Conservation (phyloP, 352 stramenopile species). For the Lagenidium sp. region DNA sequence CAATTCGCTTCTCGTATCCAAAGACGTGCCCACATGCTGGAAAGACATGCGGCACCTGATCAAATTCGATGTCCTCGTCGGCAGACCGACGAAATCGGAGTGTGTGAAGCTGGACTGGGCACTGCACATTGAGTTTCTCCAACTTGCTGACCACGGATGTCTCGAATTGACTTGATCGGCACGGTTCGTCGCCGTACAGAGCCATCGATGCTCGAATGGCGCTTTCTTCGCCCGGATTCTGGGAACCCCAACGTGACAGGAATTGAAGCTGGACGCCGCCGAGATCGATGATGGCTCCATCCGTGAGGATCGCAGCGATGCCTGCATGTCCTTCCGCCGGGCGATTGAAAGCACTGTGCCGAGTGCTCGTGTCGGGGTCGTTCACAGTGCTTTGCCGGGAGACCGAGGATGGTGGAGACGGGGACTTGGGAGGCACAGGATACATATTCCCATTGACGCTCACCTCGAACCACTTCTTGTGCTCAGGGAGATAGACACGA, state of each 20-base stretch:
- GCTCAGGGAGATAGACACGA: constrained; percentile 63
- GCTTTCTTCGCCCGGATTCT: constrained; percentile 1
- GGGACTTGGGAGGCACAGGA: constrained; percentile 35
- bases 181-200: neutral
- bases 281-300: constrained; percentile 70
- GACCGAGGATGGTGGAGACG: constrained; percentile 8
- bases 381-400: constrained; percentile 5
- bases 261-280: constrained; percentile 75
- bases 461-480: constrained; percentile 71
- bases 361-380: constrained; percentile 12
- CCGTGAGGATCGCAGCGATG: constrained; percentile 36
- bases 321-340: constrained; percentile 25
- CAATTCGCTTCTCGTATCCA: constrained; percentile 65
- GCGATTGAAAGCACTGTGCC: constrained; percentile 62
- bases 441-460: constrained; percentile 75
- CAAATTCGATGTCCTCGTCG: constrained; percentile 29
- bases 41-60: constrained; percentile 68
- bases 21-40: constrained; percentile 74
- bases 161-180: constrained; percentile 10
- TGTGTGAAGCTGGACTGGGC: constrained; percentile 62
- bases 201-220: constrained; percentile 9
- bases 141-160: constrained; percentile 55
- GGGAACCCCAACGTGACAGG: constrained; percentile 26
- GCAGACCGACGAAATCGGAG: constrained; percentile 38
- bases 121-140: constrained; percentile 64